A percentile compares a stretch with the other conserved stretches of the same genome.
Conservation (phyloP, 768 basidiomycete genomes). For the Suillus subaureus region DNA sequence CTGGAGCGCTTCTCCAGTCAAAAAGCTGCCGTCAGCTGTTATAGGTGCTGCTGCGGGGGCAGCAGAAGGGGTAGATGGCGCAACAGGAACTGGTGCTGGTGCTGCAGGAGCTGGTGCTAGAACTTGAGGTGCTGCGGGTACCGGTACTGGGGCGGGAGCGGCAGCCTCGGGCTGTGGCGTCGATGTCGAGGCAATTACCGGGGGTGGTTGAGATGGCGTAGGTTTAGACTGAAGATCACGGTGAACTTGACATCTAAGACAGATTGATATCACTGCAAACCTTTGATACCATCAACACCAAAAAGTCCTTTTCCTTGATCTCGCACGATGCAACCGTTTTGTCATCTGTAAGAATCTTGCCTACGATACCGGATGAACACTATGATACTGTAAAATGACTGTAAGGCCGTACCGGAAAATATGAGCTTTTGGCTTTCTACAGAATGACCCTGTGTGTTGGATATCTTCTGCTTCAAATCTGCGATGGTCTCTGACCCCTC, state of each 20-base stretch:
- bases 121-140: constrained; percentile 33
- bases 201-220: constrained; percentile 37
- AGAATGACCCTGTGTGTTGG: constrained; percentile 71
- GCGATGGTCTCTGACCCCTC: constrained; percentile 76
- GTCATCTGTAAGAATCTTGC: constrained; percentile 87
- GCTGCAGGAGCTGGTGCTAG: constrained; percentile 34
- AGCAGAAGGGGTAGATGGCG: constrained; percentile 32
- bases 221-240: constrained; percentile 54
- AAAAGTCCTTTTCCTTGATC: constrained; percentile 98
- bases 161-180: constrained; percentile 30
- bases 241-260: constrained; percentile 8
- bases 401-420: constrained; percentile 70
- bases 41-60: constrained; percentile 33
- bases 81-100: constrained; percentile 33
- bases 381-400: constrained; percentile 10
- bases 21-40: constrained; percentile 61
- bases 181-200: constrained; percentile 35
- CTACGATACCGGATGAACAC: constrained; percentile 42
- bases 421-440: constrained; percentile 88
- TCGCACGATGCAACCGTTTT: constrained; percentile 87
- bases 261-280: constrained; percentile 42
- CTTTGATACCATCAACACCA: constrained; percentile 99
- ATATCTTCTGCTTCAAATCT: constrained; percentile 83
- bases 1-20: constrained; percentile 79
- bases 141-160: constrained; percentile 25